Base-by-base conservation (phyloP, 1,139 yeast species). In the Blastobotrys capitulatus region DNA sequence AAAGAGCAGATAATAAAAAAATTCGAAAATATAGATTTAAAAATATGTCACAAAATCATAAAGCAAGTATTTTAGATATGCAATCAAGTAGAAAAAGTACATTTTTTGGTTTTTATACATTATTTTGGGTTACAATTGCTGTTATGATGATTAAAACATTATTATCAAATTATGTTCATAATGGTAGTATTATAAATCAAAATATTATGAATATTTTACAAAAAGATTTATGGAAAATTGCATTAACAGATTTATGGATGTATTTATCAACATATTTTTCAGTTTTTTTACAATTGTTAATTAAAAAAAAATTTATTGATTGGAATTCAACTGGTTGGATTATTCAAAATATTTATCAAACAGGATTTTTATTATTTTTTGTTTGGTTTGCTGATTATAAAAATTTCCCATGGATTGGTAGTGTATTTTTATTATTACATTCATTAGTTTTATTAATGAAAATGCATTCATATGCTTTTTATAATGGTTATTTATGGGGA, bases 381-480 rank as follows among this genome's bases (percentile, higher is more conserved):
- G 61, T 80, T 39, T 65, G 71, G 57, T 71, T 78, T 58, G 79
- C 90, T 2, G 77, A 81, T 41, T 67, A 69, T 41, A 63, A 67
- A 50, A 67, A 73, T 34, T 84, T 75, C 60, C 87, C 90, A 2
- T 90, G 97, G 97, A 83, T 89, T 48, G 96, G 88, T 4, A 81
- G 82, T 60, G 90, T 89, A 38, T 90, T 86, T 60, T 69, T 90
- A 54, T 75, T 86, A 52, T 72, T 90, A 51, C 97, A 90, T 65
- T 79, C 87, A n/a, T 72, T 87, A 48, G 97, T 90, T 4, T 71
- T 89, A 57, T 66, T 90, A 56, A 90, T 90, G 97, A 90, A 90
- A 64, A 84, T 83, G 81, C 97, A 90, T 65, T 87, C 96, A 1
- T 90, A 82, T 63, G 87, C 86, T 1, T 87, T 83, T 60, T 90